A percentile compares a stretch with the other conserved stretches of the same genome.
Conservation (phyloP, 2,329 filamentous ascomycete species). For the Coleophoma crateriformis region DNA sequence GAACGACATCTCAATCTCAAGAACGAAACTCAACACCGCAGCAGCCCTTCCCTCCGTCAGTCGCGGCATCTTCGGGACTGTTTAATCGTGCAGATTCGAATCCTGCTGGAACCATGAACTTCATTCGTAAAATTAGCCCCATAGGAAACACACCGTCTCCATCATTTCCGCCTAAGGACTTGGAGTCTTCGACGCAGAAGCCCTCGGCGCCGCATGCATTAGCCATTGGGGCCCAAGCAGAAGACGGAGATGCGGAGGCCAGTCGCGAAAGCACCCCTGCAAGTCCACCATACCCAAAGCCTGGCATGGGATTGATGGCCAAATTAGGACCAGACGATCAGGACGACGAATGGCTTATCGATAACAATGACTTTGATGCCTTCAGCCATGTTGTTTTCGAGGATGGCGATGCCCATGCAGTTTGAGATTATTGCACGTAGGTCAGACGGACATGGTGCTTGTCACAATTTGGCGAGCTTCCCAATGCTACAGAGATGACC, state of each 20-base stretch:
- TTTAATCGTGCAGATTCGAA: slow-evolving; percentile 30
- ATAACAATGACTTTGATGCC: slow-evolving; percentile 36
- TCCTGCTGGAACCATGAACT: slow-evolving; percentile 31
- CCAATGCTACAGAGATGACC: too few relatives aligned
- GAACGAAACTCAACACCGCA: slow-evolving; percentile 13
- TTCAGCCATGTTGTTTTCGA: slow-evolving; percentile 27
- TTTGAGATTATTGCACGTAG: too few relatives aligned
- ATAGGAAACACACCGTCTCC: slow-evolving; percentile 1
- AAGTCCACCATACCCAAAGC: slow-evolving; percentile 56
- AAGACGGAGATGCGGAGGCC: slow-evolving; percentile 23
- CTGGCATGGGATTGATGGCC: slow-evolving; percentile 52
- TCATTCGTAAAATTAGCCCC: slow-evolving; percentile 29
- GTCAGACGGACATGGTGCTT: too few relatives aligned
- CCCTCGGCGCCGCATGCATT: slow-evolving; percentile 9
- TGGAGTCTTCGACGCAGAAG: slow-evolving; percentile 16
- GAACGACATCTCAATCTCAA: slow-evolving; percentile 12
- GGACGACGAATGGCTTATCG: slow-evolving; percentile 56
- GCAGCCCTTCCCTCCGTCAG: slow-evolving; percentile 24
- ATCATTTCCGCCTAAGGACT: slow-evolving; percentile 33
- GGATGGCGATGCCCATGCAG: slow-evolving; percentile 1
- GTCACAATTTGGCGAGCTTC: too few relatives aligned
- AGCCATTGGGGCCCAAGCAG: slow-evolving; percentile 3
- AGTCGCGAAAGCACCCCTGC: slow-evolving; percentile 44
- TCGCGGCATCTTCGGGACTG: slow-evolving; percentile 24
- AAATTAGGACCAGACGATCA: slow-evolving; percentile 48